Conservation (phyloP, 176 grass and related monocot species). For the Juncus effusus region DNA sequence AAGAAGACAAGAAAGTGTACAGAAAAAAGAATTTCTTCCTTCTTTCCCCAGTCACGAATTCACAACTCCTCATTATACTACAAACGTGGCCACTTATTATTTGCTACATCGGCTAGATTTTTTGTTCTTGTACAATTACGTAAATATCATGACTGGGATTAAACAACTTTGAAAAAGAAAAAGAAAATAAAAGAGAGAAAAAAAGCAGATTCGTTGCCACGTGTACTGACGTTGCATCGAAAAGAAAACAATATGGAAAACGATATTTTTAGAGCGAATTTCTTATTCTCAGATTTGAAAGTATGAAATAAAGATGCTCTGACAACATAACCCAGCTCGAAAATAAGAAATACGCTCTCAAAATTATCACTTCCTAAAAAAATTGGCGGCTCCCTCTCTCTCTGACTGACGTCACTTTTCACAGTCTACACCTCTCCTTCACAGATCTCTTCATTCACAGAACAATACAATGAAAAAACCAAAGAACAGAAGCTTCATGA, state of each 20-base stretch:
- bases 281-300: too few relatives aligned
- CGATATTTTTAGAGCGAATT: too few relatives aligned
- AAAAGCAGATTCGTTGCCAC: conserved; percentile 63
- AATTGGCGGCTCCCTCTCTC: conserved; percentile 44
- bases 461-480: conserved; percentile 31
- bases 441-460: conserved; percentile 27
- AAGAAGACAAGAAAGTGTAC: conserved; percentile 30
- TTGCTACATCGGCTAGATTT: too few relatives aligned
- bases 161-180: conserved; percentile 23
- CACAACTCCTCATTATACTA: background rate
- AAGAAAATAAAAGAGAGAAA: conserved; percentile 17
- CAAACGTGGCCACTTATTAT: background rate
- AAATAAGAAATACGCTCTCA: too few relatives aligned
- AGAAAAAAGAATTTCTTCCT: conserved; percentile 8
- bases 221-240: conserved; percentile 32
- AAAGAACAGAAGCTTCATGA: conserved; percentile 1
- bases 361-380: background rate
- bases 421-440: background rate
- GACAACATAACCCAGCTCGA: too few relatives aligned
- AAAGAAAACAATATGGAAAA: background rate
- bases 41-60: background rate
- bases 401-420: conserved; percentile 21
- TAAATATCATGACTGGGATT: background rate
- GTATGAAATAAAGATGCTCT: too few relatives aligned
- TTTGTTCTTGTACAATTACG: background rate